Evolutionary conservation across 495 filamentous ascomycete species (phyloP), one percentile per base, ranked within the genome.

Genomic region (Aspergillus homomorphus): DNA sequence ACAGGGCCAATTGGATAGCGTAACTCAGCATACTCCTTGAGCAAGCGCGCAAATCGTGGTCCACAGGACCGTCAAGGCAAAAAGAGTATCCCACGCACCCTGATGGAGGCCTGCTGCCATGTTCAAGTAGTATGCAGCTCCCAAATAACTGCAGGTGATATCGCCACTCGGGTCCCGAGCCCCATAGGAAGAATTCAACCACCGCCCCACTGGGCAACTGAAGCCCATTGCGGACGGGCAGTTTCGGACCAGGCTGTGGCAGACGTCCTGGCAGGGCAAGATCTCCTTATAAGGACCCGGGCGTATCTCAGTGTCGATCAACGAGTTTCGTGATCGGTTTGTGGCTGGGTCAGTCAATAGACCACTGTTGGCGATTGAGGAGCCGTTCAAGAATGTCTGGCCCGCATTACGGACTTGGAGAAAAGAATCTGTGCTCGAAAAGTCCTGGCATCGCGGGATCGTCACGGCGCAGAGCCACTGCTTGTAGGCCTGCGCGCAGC

Each of bases 241-340:
- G 65, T 80, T 89, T 71, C 85, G 84, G 19, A 95, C 89, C 2
- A 98, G 75, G 19, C 84, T 80, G 68, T 91, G 90, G 73, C 94
- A 99, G 43, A 96, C 72, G 60, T 92, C 84, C 52, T 86, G 77
- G 66, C 92, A 96, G 0, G 94, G 94, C 33, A 96, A 76, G 24
- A 98, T 65, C 73, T 99, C 94, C 68, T 92, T 96, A 71, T 98
- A 97, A 0, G 94, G 93, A 0, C 95, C 94, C 0, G 94, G 94
- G 51, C 79, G 64, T 61, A 98, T 83, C 0, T 70, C 44, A 1
- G 69, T 51, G 66, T 97, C 92, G 61, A 98, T 96, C 33, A 79
- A 62, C 4, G 79, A 61, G 61, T 89, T 95, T 5, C 92, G 80
- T 18, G 87, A 88, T 15, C 66, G 65, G 42, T 78, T 86, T 42